Conservation (phyloP, 2,329 filamentous ascomycete genomes). For the Daldinia eschscholtzii region DNA sequence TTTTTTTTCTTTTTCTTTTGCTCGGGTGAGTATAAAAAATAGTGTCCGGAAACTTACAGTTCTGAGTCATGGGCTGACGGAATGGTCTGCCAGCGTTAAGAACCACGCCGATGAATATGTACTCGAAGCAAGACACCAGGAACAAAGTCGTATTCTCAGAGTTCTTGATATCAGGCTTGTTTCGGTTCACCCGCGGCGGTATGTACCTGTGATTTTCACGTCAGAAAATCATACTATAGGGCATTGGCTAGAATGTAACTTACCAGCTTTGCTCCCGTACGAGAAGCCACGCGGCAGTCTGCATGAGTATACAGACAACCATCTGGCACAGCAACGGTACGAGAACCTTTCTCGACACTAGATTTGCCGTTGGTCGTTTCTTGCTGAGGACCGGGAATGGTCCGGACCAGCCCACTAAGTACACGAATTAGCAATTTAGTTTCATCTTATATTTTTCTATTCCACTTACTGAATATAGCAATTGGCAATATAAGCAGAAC, state of each 20-base stretch:
- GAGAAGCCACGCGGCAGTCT: conserved; percentile 78
- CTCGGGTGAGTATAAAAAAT: neutral
- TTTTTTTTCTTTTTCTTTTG: no score
- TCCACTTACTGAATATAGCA: conserved; percentile 84
- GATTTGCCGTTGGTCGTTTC: conserved; percentile 90
- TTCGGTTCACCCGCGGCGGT: conserved; percentile 79
- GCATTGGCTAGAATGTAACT: conserved; percentile 47
- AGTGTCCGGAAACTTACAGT: conserved; percentile 69
- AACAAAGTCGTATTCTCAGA: conserved; percentile 95
- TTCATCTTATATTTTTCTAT: neutral
- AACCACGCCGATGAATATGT: conserved; percentile 89
- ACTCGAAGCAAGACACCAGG: conserved; percentile 91
- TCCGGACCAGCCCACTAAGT: conserved; percentile 89
- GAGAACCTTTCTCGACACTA: conserved; percentile 93
- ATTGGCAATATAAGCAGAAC: conserved; percentile 92
- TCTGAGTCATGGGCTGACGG: conserved; percentile 81
- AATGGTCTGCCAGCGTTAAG: conserved; percentile 94
- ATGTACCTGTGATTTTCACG: conserved; percentile 70
- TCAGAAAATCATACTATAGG: conserved; percentile 12
- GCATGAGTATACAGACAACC: conserved; percentile 79
- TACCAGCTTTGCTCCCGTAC: conserved; percentile 86
- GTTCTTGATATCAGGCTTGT: conserved; percentile 88
- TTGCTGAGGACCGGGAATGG: conserved; percentile 80
- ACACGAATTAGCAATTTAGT: conserved; percentile 32
- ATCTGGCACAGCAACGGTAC: conserved; percentile 93